These are phyloP conservation scores for Aspergillus costaricaensis DNA, from an alignment of 2,329 filamentous ascomycete genomes.

Conservation along the genomic window DNA sequence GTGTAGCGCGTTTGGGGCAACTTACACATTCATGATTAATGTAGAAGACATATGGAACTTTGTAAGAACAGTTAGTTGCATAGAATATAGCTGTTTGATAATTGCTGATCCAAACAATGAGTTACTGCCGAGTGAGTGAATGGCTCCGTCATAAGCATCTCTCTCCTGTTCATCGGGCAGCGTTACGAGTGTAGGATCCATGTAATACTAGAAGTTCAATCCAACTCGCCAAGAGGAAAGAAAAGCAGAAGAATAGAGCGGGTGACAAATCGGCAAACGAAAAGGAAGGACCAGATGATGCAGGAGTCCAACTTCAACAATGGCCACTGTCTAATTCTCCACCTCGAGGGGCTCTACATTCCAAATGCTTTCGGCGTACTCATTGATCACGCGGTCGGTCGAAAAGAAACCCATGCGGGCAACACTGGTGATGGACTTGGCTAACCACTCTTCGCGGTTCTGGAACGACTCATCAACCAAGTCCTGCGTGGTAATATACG, in stretches of 20 bases:
- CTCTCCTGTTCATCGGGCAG: neutral
- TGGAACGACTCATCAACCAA: constrained; percentile 90
- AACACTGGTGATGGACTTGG: constrained; percentile 85
- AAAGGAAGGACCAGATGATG: neutral
- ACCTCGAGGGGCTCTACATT: constrained; percentile 79
- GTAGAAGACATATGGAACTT: neutral
- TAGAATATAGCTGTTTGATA: neutral
- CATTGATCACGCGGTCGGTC: constrained; percentile 90
- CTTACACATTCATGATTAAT: neutral
- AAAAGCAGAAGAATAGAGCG: neutral
- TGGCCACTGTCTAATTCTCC: constrained; percentile 31
- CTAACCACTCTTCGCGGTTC: constrained; percentile 89
- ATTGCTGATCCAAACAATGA: neutral
- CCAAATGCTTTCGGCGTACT: constrained; percentile 98
- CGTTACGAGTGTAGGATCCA: neutral
- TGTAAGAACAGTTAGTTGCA: neutral
- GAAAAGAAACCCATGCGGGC: constrained; percentile 97
- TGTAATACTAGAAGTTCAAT: neutral
- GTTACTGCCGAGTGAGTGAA: neutral
- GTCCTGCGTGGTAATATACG: constrained; percentile 86
- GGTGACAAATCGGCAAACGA: neutral
- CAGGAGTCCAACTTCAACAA: neutral
- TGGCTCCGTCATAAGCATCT: neutral
- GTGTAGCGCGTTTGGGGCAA: neutral
- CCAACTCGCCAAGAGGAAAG: neutral